Percentiles rank a stretch among this genome's conserved stretches.
Evolutionary conservation across 2,329 filamentous ascomycete genomes (phyloP).

Genomic region (Fusarium nisikadoi): DNA sequence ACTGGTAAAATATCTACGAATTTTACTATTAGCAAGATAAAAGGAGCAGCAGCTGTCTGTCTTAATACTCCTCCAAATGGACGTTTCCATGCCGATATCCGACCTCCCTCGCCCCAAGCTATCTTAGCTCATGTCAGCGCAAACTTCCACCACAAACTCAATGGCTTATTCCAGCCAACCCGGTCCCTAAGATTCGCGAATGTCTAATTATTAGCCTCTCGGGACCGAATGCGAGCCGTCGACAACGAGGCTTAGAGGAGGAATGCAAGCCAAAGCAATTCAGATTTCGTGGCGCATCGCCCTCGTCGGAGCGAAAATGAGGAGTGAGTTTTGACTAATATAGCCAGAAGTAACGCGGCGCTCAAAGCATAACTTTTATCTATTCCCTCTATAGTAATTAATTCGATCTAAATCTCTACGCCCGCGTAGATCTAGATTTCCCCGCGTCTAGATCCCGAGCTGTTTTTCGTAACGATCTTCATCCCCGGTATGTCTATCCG

Average conservation of each 20-base stretch:
- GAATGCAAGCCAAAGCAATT: neutral
- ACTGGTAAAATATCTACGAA: too few relatives aligned
- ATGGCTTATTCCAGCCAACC: neutral
- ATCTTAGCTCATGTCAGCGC: neutral
- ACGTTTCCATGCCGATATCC: neutral
- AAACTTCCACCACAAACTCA: neutral
- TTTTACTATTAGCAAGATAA: too few relatives aligned
- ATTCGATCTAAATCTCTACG: neutral
- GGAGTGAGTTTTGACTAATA: neutral
- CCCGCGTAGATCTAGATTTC: neutral
- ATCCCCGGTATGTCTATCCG: neutral
- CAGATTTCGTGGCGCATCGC: neutral
- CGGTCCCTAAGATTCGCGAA: fast-evolving
- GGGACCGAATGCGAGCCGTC: neutral
- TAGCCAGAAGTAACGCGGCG: neutral
- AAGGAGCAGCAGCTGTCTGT: neutral
- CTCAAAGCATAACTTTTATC: conserved; percentile 6
- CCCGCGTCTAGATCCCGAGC: neutral
- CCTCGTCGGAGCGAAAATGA: neutral
- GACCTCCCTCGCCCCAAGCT: neutral
- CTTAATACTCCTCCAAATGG: neutral
- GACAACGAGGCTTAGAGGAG: neutral
- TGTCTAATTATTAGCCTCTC: neutral
- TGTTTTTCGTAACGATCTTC: neutral
- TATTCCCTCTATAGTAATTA: conserved; percentile 5